Conservation (phyloP, 345 rosid species). For the Boechera retrofracta region DNA sequence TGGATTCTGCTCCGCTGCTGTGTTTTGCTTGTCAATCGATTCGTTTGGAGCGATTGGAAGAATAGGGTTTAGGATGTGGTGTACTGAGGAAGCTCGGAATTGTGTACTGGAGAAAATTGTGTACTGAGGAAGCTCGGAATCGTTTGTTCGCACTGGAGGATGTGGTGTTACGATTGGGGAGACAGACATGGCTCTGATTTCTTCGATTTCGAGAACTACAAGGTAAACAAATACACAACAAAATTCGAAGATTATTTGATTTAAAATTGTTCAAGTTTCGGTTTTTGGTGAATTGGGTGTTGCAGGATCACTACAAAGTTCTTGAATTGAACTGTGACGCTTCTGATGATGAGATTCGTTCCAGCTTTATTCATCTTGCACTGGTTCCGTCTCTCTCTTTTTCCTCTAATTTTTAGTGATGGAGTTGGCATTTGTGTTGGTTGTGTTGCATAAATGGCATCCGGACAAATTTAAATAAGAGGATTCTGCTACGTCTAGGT, state of each 20-base stretch:
- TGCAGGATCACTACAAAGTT: conserved; percentile 88
- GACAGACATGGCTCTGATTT: conserved; percentile 52
- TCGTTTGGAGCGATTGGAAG: conserved; percentile 43
- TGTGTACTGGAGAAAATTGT: not conserved
- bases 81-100: too few species aligned
- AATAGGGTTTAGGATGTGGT: conserved; percentile 53
- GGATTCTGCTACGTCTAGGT: conserved; percentile 69
- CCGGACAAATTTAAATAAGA: conserved; percentile 83
- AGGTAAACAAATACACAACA: conserved; percentile 47
- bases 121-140: conserved; percentile 24
- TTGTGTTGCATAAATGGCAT: conserved; percentile 80
- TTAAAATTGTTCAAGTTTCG: not conserved
- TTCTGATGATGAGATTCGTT: conserved; percentile 83
- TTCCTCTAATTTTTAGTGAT: not conserved
- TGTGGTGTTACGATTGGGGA: conserved; percentile 46
- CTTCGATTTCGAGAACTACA: conserved; percentile 69
- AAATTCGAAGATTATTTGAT: not conserved
- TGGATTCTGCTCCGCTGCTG: conserved; percentile 52
- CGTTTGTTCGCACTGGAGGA: conserved; percentile 17
- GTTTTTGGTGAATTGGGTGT: conserved; percentile 1
- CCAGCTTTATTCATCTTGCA: conserved; percentile 91
- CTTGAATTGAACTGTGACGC: conserved; percentile 85
- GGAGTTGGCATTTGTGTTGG: conserved; percentile 3
- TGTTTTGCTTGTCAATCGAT: too few species aligned
- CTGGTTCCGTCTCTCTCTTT: conserved; percentile 52